A percentile compares a stretch with the other conserved stretches of the same genome.
These are phyloP conservation scores for Wallacemonas collosoma DNA, from an alignment of 208 protist genomes.

Conservation along the genomic window DNA sequence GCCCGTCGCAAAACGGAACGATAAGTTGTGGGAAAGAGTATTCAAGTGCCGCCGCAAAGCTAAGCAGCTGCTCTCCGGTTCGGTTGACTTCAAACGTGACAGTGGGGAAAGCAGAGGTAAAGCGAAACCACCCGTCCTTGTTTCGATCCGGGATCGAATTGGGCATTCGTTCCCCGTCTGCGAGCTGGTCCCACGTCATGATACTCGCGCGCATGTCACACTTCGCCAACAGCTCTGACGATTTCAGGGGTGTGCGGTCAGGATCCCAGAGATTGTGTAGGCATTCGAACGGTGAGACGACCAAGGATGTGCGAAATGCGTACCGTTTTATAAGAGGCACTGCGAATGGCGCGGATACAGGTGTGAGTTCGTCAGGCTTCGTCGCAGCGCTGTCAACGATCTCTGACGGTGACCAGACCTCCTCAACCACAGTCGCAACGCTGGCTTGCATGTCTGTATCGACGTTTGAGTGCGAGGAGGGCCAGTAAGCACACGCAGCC, in stretches of 20 bases:
- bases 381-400: constrained; percentile 13
- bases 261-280: constrained; percentile 26
- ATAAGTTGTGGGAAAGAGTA: constrained; percentile 51
- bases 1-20: constrained; percentile 20
- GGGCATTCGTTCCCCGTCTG: not conserved
- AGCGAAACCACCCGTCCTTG: constrained; percentile 21
- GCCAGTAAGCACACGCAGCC: not conserved
- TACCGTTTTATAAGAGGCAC: constrained; percentile 7
- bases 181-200: constrained; percentile 12
- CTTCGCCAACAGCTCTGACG: constrained; percentile 8
- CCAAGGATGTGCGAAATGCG: constrained; percentile 20
- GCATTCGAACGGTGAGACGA: constrained; percentile 22
- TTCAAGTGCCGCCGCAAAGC: constrained; percentile 33
- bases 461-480: not conserved
- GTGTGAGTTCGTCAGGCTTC: constrained; percentile 15
- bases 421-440: constrained; percentile 21
- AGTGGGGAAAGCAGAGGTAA: constrained; percentile 18
- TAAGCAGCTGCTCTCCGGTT: constrained; percentile 22
- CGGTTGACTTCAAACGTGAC: constrained; percentile 37
- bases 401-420: constrained; percentile 32
- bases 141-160: constrained; percentile 13
- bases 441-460: constrained; percentile 16
- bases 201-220: not conserved
- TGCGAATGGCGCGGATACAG: constrained; percentile 9
- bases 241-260: constrained; percentile 4